Percentiles rank a stretch among this genome's conserved stretches.
Evolutionary conservation across 306 rosid genomes (phyloP).

Genomic region (Corylus heterophylla): DNA sequence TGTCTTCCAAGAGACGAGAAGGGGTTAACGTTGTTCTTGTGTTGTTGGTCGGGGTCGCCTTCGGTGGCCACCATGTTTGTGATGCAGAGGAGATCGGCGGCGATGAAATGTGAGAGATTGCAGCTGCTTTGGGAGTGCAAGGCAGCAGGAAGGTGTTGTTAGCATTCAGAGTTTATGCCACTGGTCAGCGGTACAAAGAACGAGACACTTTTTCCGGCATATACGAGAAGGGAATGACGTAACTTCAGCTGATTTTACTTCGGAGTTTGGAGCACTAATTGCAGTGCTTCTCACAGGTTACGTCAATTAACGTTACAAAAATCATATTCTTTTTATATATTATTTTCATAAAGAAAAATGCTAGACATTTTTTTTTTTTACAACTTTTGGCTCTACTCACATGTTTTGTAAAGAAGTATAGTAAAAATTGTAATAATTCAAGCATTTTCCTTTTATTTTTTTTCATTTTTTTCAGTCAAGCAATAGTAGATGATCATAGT

Average conservation of each 20-base stretch:
- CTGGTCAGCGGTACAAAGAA: background rate
- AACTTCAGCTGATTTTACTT: background rate
- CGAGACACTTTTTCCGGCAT: background rate
- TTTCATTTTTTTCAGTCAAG: too few species aligned
- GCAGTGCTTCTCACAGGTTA: too few species aligned
- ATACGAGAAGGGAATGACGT: background rate
- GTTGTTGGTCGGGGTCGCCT: conserved; percentile 36
- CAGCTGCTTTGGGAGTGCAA: background rate
- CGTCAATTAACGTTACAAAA: too few species aligned
- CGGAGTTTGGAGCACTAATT: background rate
- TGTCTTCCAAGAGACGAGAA: conserved; percentile 64
- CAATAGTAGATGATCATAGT: too few species aligned
- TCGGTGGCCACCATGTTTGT: conserved; percentile 50
- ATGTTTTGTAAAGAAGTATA: too few species aligned
- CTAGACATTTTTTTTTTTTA: too few species aligned
- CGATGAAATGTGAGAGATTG: background rate
- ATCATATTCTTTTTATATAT: too few species aligned
- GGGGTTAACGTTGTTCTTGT: conserved; percentile 16
- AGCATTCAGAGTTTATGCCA: background rate
- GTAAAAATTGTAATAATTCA: too few species aligned
- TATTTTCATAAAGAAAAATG: too few species aligned
- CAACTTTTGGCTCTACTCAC: too few species aligned
- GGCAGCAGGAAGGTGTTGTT: background rate
- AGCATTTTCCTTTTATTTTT: too few species aligned
- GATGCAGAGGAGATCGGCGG: background rate